Evolutionary conservation across 805 yeast species (phyloP).

Genomic region (Starmera dryadoides): DNA sequence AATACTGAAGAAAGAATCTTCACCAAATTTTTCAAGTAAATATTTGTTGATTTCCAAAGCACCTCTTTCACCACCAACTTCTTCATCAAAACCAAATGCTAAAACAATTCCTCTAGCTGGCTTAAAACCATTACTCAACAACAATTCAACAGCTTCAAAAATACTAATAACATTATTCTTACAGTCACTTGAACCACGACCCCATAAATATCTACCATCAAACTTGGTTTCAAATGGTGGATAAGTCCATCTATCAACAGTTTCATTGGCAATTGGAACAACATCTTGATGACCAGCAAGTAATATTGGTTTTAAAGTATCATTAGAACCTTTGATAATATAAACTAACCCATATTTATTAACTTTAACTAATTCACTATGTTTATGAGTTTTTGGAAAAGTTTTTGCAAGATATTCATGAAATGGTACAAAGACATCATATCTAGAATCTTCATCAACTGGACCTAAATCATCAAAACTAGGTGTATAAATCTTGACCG

Average conservation of each 20-base stretch:
- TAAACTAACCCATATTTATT: constrained; percentile 52
- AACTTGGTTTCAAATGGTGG: constrained; percentile 53
- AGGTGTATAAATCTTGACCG: neutral
- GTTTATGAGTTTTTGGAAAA: constrained; percentile 40
- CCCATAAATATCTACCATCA: constrained; percentile 51
- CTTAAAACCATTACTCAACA: constrained; percentile 32
- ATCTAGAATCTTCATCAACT: constrained; percentile 39
- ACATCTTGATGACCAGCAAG: constrained; percentile 69
- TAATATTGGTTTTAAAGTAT: constrained; percentile 45
- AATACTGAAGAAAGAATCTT: constrained; percentile 49
- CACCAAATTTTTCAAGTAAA: constrained; percentile 50
- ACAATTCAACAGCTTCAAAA: constrained; percentile 44
- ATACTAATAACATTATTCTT: constrained; percentile 54
- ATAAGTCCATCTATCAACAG: constrained; percentile 46
- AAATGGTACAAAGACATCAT: constrained; percentile 35
- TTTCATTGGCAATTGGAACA: constrained; percentile 57
- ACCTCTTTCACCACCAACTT: constrained; percentile 55
- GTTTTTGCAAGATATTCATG: constrained; percentile 39
- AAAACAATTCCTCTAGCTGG: constrained; percentile 48
- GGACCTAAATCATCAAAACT: constrained; percentile 12
- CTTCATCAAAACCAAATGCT: constrained; percentile 68
- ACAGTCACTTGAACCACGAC: constrained; percentile 62
- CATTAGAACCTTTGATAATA: constrained; percentile 44
- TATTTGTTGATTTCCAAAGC: constrained; percentile 30
- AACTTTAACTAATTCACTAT: constrained; percentile 37